Evolutionary conservation across 192 early-diverging fungal genomes (phyloP), one percentile per base, ranked within the genome.

Genomic region (Backusella mclennaniae): DNA sequence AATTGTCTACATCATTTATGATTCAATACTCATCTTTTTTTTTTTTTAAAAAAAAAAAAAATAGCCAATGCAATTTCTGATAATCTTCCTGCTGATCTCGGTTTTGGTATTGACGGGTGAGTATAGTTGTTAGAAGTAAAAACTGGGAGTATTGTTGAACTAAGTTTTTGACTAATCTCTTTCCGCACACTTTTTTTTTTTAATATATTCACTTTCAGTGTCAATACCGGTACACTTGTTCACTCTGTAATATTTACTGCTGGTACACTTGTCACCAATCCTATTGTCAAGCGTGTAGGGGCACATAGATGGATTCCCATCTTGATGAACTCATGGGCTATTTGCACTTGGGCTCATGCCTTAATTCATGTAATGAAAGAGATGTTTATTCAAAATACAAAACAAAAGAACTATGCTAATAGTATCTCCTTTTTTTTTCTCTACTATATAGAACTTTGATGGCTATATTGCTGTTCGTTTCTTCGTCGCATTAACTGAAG

Each of bases 271-370:
- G 82, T 84, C 3, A 88, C 87, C 44, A 86, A 89, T 39, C 68
- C 89, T 72, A 76, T 89, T 42, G 81, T 85, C 3, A 82, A 82
- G 23, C 78, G 79, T 15, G 44, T 89, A 8, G 88, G 88, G 38
- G 70, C 87, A 26, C 79, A 89, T 39, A 75, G 77, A 29, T 89
- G 88, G 88, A 82, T 89, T 42, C 86, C 88, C 0, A 75, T 89
- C 21, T 73, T 87, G 29, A 78, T 78, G 77, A 35, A 29, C 5
- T 33, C 63, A 26, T 78, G 77, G 77, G 77, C 71, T 11, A 53
- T 78, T 29, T 63, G 73, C n/a, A 78, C 77, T 36, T 78, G 77
- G 77, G 63, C 71, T 26, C 71, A 78, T 73, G 77, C 42, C 23
- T 29, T 67, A 11, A 12, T 73, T 14, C 19, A 67, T 19, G 56